Base-by-base conservation (phyloP, 2,329 filamentous ascomycete species). In the Apiospora pterosperma region DNA sequence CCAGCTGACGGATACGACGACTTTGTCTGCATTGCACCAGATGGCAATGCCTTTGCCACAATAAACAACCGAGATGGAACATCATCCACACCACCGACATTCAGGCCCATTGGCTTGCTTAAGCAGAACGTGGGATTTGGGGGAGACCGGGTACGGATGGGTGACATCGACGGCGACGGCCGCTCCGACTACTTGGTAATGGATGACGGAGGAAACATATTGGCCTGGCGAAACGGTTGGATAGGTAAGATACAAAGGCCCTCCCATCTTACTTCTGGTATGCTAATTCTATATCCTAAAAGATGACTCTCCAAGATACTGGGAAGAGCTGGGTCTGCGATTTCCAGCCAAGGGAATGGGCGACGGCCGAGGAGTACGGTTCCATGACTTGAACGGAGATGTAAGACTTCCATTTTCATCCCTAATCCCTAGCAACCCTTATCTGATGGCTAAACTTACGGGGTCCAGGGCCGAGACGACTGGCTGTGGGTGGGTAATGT, bases 171-270 rank as follows among this genome's bases (percentile, higher is more conserved):
- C 36, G 59, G 64, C 7, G 64, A 80, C 62, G 76, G 77, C 0
- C 70, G 77, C 0, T 58, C 71, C 0, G 78, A 80, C 65, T 79
- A 75, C 62, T 74, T 74, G 42, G 59, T 71, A 4, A 55, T 74
- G 2, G 68, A 68, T 1, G 67, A 65, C 14, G 65, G 65, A 23
- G 75, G 74, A 2, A 67, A 74, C 28, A 66, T 75, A 4, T 59
- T 67, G 2, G 77, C 72, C 66, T 77, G 72, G 72, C 70, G 77
- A 78, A 55, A 55, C 19, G 48, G 28, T 12, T 48, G 74, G 73
- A 10, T 72, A 73, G 19, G 63, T 65, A 36, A 71, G 48, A 12
- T 11, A 21, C 14, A 31, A 11, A 8, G 6, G 16, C 1, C 7
- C 6, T 34, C 6, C 16, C 7, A 12, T 19, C 7, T 19, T 0